phyloP scores from a whole-genome alignment of 2,329 filamentous ascomycete genomes.

The Xylariaceae sp. region DNA sequence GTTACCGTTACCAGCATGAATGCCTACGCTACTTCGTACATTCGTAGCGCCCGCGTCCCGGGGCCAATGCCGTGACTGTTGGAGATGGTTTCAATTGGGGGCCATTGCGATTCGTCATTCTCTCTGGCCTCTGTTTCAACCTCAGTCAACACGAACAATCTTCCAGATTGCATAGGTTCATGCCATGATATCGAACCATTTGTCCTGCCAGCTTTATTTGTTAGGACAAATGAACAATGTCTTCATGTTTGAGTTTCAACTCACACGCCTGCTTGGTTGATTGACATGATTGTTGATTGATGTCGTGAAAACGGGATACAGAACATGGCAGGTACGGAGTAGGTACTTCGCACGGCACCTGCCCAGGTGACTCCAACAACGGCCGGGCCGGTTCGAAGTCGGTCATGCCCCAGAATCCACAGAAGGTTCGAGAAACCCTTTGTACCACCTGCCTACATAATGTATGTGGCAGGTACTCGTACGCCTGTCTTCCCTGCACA shows the following conservation, averaged over 20 bases:
- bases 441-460: background rate
- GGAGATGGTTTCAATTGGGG: background rate
- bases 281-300: no score
- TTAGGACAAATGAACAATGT: background rate
- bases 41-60: background rate
- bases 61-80: background rate
- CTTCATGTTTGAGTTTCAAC: background rate
- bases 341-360: no score
- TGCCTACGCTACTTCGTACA: background rate
- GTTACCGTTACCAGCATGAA: background rate
- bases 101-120: background rate
- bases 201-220: background rate
- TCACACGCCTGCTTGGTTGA: no score
- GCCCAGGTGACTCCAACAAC: background rate
- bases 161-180: background rate
- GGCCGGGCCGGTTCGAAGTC: background rate
- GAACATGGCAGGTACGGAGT: no score
- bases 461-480: background rate
- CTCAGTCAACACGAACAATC: background rate
- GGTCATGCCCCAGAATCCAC: constrained; percentile 28
- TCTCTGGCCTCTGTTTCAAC: background rate
- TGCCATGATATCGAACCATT: background rate
- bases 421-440: constrained; percentile 42
- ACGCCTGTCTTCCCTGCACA: background rate
- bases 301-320: no score